Percentiles rank a stretch among this genome's conserved stretches.
phyloP scores from a whole-genome alignment of 208 protist species.

The Crithidia thermophila region DNA sequence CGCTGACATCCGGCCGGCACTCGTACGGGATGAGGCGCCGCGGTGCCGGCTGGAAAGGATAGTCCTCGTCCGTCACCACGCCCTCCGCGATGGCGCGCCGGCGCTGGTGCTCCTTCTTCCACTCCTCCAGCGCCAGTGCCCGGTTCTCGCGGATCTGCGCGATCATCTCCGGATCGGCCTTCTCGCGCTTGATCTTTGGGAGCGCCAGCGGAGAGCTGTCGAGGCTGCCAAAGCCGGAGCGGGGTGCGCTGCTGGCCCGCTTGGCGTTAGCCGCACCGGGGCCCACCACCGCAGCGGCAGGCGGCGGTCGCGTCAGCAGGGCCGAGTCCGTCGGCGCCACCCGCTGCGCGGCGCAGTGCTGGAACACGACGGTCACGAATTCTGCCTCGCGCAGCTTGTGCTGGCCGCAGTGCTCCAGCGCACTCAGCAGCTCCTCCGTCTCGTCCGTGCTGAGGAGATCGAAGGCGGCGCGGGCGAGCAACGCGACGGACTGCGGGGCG shows the following conservation, averaged over 20 bases:
- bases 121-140: conserved; percentile 41
- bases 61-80: conserved; percentile 30
- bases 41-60: conserved; percentile 57
- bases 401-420: conserved; percentile 43
- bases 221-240: conserved; percentile 5
- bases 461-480: conserved; percentile 55
- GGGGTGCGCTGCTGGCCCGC: conserved; percentile 17
- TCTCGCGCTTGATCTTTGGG: conserved; percentile 46
- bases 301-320: conserved; percentile 19
- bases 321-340: conserved; percentile 8
- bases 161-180: conserved; percentile 43
- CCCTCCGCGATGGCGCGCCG: conserved; percentile 32
- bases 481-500: conserved; percentile 44
- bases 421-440: conserved; percentile 57
- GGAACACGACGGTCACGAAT: conserved; percentile 52
- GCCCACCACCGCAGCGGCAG: conserved; percentile 9
- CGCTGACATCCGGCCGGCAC: conserved; percentile 64
- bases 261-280: conserved; percentile 9
- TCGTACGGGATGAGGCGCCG: conserved; percentile 74
- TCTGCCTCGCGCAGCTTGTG: conserved; percentile 38
- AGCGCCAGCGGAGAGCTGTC: conserved; percentile 13
- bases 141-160: conserved; percentile 40
- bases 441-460: conserved; percentile 64
- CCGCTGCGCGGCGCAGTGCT: conserved; percentile 9
- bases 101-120: conserved; percentile 40